Conservation (phyloP, 768 basidiomycete species). For the Leucosporidium yakuticum region DNA sequence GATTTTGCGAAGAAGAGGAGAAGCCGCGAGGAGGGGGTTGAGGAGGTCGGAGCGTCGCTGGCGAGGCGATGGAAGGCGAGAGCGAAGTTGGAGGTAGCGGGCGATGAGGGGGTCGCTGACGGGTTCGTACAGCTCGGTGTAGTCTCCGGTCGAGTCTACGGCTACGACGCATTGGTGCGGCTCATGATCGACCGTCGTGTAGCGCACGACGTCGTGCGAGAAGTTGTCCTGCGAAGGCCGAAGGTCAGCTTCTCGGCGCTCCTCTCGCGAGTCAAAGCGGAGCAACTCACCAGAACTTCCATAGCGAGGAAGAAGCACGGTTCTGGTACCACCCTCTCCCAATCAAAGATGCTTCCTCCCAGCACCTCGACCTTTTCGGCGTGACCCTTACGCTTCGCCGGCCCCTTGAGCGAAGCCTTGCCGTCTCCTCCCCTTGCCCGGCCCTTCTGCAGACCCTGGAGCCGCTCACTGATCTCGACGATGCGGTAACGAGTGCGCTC, state of each 20-base stretch:
- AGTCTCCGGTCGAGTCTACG: constrained; percentile 73
- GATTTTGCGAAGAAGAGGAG: constrained; percentile 53
- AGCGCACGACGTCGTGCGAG: constrained; percentile 89
- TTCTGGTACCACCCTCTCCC: constrained; percentile 65
- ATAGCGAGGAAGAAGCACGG: constrained; percentile 90
- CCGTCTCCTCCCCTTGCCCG: constrained; percentile 35
- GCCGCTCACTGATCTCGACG: constrained; percentile 81
- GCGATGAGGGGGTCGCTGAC: constrained; percentile 77
- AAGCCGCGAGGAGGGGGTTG: constrained; percentile 22
- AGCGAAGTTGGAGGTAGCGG: constrained; percentile 65
- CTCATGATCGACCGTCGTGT: constrained; percentile 64
- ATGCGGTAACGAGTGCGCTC: constrained; percentile 87
- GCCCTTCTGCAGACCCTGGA: constrained; percentile 61
- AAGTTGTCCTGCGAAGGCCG: constrained; percentile 75
- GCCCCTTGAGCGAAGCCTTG: constrained; percentile 2
- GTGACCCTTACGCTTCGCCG: constrained; percentile 26
- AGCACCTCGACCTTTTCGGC: constrained; percentile 56
- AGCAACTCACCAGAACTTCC: constrained; percentile 57
- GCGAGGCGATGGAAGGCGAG: constrained; percentile 51
- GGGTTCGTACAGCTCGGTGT: constrained; percentile 71
- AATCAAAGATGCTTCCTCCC: constrained; percentile 79
- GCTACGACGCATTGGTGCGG: constrained; percentile 80
- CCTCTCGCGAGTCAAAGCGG: neutral
- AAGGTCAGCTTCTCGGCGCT: neutral
- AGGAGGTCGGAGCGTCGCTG: constrained; percentile 43